Percentiles rank a stretch among this genome's conserved stretches.
phyloP scores from a whole-genome alignment of 2,329 filamentous ascomycete genomes.

The Onygena corvina region DNA sequence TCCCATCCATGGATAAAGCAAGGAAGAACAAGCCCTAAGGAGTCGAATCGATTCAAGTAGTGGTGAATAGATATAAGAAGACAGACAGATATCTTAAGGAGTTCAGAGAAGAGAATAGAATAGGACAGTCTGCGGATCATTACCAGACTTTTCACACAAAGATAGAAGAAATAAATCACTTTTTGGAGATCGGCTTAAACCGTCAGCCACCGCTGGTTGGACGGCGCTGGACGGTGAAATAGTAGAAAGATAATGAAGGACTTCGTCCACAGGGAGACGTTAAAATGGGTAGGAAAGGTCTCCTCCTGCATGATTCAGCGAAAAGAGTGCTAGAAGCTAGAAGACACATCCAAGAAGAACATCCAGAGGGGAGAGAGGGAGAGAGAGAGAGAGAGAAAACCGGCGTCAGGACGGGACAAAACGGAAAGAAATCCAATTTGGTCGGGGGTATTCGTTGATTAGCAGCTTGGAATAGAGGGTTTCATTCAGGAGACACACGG shows the following conservation, averaged over 20 bases:
- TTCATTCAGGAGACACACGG: constrained; percentile 27
- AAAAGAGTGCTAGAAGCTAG: constrained; percentile 7
- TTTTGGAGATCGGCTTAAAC: constrained; percentile 1
- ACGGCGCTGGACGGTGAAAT: background rate
- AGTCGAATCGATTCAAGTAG: constrained; percentile 2
- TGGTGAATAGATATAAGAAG: constrained; percentile 9
- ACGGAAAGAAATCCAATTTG: constrained; percentile 4
- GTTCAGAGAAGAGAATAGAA: background rate
- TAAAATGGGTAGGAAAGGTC: background rate
- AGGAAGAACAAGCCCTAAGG: constrained; percentile 4
- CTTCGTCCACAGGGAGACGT: background rate
- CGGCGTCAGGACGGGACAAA: too few species aligned
- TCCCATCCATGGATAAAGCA: background rate
- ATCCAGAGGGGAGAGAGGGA: constrained; percentile 10
- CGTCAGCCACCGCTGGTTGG: constrained; percentile 1
- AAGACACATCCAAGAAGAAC: constrained; percentile 6
- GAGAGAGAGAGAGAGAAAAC: constrained; percentile 3
- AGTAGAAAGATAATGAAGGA: background rate
- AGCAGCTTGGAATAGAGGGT: constrained; percentile 31
- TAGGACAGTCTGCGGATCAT: background rate
- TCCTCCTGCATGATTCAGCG: constrained; percentile 1
- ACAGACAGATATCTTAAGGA: constrained; percentile 9
- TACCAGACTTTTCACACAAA: constrained; percentile 8
- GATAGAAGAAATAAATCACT: constrained; percentile 16
- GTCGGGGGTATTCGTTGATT: constrained; percentile 30